Evolutionary conservation across 139 green algal species (phyloP), one percentile per base, ranked within the genome.

Genomic region (Nannochloris sp.): DNA sequence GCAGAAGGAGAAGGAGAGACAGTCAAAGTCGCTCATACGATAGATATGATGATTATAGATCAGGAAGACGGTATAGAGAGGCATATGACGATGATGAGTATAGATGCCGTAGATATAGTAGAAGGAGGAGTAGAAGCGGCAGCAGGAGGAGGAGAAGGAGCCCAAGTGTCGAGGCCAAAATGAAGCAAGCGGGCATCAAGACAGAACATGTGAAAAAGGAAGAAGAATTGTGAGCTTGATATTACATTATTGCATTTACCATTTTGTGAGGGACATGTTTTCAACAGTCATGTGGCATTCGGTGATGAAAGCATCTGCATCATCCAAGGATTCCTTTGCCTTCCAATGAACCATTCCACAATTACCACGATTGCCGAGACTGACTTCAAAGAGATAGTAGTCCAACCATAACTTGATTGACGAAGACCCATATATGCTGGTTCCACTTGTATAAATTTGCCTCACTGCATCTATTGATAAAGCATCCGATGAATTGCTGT

Each of bases 381-480:
- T 25, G 34, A 57, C 21, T 44, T 73, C 69, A 44, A 70, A 82
- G 16, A 44, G 43, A 36, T 71, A 70, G 48, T 84, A 90, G 14
- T 57, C 46, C 50, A 89, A 29, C 87, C 87, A 92, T 23, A 90
- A 67, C 27, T 78, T 66, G 25, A 19, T 49, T 44, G 85, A 80
- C 0, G 23, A 44, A 1, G 9, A 15, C 2, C 83, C 83, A 63
- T 90, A 79, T 5, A 68, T 66, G 16, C 34, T 66, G 14, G 76
- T 56, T 2, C 73, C 83, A 2, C 70, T 77, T 66, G 78, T 49
- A 57, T 66, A 44, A 16, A 69, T 5, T 3, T 57, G 11, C 12
- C 44, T 18, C 16, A 62, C 10, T 10, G 7, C 10, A 21, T 50
- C 36, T 31, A 49, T 19, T 10, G 11, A 27, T 10, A 69, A 11